A percentile compares a stretch with the other conserved stretches of the same genome.
Conservation (phyloP, 805 yeast genomes). For the Hanseniaspora mollemarum region DNA sequence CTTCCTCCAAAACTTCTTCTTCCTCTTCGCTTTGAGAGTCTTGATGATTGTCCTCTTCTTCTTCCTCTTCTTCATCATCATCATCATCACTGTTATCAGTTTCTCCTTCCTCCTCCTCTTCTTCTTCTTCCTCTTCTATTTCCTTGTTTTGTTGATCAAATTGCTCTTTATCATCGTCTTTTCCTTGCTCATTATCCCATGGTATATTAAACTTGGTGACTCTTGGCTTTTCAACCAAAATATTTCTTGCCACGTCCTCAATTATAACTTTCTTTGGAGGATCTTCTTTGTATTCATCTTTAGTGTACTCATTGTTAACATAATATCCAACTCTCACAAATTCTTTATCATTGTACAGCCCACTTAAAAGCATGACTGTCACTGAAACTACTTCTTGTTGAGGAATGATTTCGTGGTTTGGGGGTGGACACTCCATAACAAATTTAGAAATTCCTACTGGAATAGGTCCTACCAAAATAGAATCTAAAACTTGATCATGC, state of each 20-base stretch:
- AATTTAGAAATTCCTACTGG: conserved; percentile 96
- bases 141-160: conserved; percentile 59
- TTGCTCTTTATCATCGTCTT: conserved; percentile 52
- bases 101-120: conserved; percentile 36
- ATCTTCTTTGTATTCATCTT: conserved; percentile 82
- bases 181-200: conserved; percentile 80
- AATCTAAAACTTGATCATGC: conserved; percentile 93
- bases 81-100: conserved; percentile 41
- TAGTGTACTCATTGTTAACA: conserved; percentile 92
- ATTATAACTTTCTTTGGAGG: conserved; percentile 92
- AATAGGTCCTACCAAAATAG: conserved; percentile 94
- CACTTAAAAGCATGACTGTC: conserved; percentile 83
- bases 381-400: conserved; percentile 91
- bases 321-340: conserved; percentile 96
- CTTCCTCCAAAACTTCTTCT: conserved; percentile 28
- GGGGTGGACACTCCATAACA: conserved; percentile 89
- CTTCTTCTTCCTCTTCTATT: conserved; percentile 47
- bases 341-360: conserved; percentile 86
- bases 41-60: conserved; percentile 32
- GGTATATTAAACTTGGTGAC: conserved; percentile 94
- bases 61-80: conserved; percentile 35
- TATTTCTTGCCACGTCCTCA: conserved; percentile 85
- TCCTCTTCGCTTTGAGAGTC: conserved; percentile 35
- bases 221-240: conserved; percentile 92
- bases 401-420: conserved; percentile 89